Evolutionary conservation across 371 early-diverging fungal genomes (phyloP), one percentile per base, ranked within the genome.

Genomic region (Lichtheimia corymbifera): DNA sequence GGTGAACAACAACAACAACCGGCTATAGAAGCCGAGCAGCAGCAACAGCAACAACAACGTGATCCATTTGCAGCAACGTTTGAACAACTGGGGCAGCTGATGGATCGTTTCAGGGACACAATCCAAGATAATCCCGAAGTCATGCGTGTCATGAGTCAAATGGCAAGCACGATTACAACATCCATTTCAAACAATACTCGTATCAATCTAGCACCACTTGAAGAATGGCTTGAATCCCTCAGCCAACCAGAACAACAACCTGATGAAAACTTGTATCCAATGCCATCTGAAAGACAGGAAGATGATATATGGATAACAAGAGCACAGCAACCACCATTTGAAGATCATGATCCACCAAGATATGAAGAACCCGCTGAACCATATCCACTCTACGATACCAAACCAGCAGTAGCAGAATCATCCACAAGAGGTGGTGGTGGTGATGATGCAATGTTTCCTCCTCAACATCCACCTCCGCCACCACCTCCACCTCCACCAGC

Each of bases 81-180:
- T 42, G 49, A 54, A 28, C 61, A 50, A 14, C 43, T 61, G 6
- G 61, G 61, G 9, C 17, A 61, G 25, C 18, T 61, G 5, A 53
- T 61, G 54, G 61, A 61, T 24, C 43, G 53, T 0, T 63, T 53
- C 47, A 25, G 35, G 14, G 52, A 52, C 2, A 35, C 54, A 14
- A 57, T 63, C 17, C 56, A 57, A 28, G 50, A 53, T 22, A 49
- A 63, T 44, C 20, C 50, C 18, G 44, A 43, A 43, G 53, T 57
- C 55, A 63, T 50, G 44, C 55, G 58, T 7, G 40, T 53, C 2
- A 63, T 63, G 57, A 41, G 50, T 40, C 62, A 62, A n/a, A 55
- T 55, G 50, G 54, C 62, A 1, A 62, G 55, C 41, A 55, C 45
- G 11, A 62, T 55, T 22, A 47, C 50, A 5, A 62, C 30, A 25